These are phyloP conservation scores for Rhytidiadelphus loreus DNA, from an alignment of 225 moss, liverwort and hornwort genomes.

Conservation along the genomic window DNA sequence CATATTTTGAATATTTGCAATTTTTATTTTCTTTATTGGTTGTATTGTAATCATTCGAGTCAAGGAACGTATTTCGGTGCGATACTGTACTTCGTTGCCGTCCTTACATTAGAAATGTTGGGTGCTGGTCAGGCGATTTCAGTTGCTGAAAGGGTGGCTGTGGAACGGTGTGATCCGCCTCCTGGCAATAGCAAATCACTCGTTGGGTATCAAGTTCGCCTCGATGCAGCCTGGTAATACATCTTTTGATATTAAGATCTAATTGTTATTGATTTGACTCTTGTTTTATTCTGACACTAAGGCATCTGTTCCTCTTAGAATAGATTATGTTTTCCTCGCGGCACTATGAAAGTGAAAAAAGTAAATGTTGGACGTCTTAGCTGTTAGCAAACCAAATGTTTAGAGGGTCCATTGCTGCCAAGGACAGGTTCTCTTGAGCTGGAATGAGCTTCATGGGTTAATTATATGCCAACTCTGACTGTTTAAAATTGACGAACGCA, in stretches of 20 bases:
- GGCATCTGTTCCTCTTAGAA: neutral
- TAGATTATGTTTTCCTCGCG: neutral
- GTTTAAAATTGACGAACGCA: neutral
- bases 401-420: neutral
- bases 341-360: neutral
- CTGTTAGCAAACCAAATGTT: neutral
- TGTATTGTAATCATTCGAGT: neutral
- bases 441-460: neutral
- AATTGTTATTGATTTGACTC: neutral
- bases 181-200: constrained; percentile 86
- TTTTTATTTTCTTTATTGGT: neutral
- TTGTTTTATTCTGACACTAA: neutral
- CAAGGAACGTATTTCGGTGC: neutral
- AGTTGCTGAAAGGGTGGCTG: constrained; percentile 96
- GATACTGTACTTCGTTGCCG: neutral
- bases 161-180: constrained; percentile 83
- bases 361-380: neutral
- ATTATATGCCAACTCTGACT: neutral
- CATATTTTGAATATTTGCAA: neutral
- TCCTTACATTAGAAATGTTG: constrained; percentile 3
- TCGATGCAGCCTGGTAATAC: constrained; percentile 86
- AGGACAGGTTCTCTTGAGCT: neutral
- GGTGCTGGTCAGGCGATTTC: constrained; percentile 73
- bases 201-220: constrained; percentile 98
- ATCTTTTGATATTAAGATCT: neutral